Conservation (phyloP, 495 filamentous ascomycete species). For the Chlorociboria aeruginascens region DNA sequence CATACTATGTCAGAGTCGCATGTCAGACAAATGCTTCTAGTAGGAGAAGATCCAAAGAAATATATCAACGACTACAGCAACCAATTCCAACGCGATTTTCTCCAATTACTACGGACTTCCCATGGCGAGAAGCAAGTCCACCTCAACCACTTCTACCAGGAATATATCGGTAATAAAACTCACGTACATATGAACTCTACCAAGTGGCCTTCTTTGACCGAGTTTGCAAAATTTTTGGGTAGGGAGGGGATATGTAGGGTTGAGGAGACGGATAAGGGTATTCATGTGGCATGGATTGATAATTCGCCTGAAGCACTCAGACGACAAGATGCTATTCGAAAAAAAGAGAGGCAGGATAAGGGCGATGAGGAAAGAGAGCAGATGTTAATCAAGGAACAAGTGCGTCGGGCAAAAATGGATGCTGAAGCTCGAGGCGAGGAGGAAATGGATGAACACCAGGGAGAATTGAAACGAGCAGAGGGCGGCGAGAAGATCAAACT, state of each 20-base stretch:
- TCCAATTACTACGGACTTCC: conserved; percentile 57
- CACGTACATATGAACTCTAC: conserved; percentile 94
- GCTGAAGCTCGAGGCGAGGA: conserved; percentile 34
- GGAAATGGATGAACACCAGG: conserved; percentile 32
- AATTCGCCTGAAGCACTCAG: conserved; percentile 72
- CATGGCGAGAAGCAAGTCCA: conserved; percentile 82
- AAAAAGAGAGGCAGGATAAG: conserved; percentile 74
- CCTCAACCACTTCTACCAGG: conserved; percentile 87
- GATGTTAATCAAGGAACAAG: conserved; percentile 64
- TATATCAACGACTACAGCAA: conserved; percentile 63
- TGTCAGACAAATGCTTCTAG: conserved; percentile 72
- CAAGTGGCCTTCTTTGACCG: conserved; percentile 69
- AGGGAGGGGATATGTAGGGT: conserved; percentile 75
- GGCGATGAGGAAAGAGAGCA: conserved; percentile 87
- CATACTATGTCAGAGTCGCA: conserved; percentile 75
- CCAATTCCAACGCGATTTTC: conserved; percentile 72
- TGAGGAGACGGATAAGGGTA: conserved; percentile 79
- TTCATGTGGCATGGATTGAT: conserved; percentile 85
- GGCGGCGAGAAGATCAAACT: conserved; percentile 80
- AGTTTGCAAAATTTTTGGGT: conserved; percentile 78
- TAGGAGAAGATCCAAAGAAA: conserved; percentile 73
- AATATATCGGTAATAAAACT: conserved; percentile 66
- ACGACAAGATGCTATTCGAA: conserved; percentile 64
- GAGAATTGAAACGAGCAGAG: conserved; percentile 52
- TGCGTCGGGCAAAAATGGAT: conserved; percentile 54